Evolutionary conservation across 2,329 filamentous ascomycete species (phyloP).

Genomic region (Stachybotrys elegans): DNA sequence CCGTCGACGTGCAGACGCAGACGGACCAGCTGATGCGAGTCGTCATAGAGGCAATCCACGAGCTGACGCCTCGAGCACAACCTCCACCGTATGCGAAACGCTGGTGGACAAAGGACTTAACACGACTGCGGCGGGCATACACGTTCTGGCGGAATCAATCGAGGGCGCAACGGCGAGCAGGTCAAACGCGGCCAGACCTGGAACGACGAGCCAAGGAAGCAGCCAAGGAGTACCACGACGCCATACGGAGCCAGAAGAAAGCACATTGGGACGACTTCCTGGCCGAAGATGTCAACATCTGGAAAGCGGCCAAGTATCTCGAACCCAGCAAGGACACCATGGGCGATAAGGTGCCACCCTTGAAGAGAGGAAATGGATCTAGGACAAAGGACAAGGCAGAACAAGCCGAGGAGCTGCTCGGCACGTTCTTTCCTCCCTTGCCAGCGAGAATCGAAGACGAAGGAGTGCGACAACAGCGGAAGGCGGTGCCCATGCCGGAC

Average conservation of each 20-base stretch:
- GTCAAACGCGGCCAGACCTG: background rate
- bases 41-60: background rate
- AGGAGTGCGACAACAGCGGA: background rate
- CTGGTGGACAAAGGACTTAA: constrained; percentile 4
- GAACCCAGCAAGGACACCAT: too few species aligned
- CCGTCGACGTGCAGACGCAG: background rate
- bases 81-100: constrained; percentile 4
- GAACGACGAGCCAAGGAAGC: constrained; percentile 1
- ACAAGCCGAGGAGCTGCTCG: constrained; percentile 11
- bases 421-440: constrained; percentile 11
- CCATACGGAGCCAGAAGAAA: constrained; percentile 18
- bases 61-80: constrained; percentile 1
- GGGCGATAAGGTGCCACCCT: too few species aligned
- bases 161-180: background rate
- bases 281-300: too few species aligned
- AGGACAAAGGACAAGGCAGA: constrained; percentile 2
- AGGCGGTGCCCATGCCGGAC: constrained; percentile 3
- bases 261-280: too few species aligned
- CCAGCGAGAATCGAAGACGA: constrained; percentile 9
- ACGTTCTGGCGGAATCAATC: constrained; percentile 3
- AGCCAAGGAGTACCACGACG: constrained; percentile 5
- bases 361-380: background rate
- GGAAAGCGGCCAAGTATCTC: too few species aligned
- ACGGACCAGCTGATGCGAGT: constrained; percentile 4
- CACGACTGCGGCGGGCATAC: background rate